Evolutionary conservation across 106 monocot species (phyloP), one percentile per base, ranked within the genome.

Genomic region (Narthecium ossifragum): DNA sequence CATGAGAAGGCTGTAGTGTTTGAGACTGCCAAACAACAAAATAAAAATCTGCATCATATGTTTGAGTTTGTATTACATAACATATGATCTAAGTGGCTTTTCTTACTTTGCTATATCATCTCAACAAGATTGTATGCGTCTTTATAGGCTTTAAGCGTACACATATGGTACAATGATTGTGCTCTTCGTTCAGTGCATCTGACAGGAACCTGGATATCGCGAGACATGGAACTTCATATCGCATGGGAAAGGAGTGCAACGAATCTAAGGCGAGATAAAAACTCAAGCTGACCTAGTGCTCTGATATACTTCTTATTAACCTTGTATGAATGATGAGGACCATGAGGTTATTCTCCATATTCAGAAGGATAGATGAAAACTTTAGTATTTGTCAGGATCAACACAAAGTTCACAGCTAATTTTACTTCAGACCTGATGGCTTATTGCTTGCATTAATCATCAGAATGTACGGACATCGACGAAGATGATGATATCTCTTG

Each of bases 101-200:
- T n/a, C n/a, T n/a, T n/a, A n/a, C n/a, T n/a, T n/a, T n/a, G n/a
- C n/a, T n/a, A n/a, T n/a, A n/a, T n/a, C n/a, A n/a, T n/a, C n/a
- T n/a, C n/a, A n/a, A n/a, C n/a, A 20, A 6, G 23, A 22, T 49
- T 49, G 9, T 9, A 22, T 21, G 49, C 49, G 23, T 49, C 9
- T n/a, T 22, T 15, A 2, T 29, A 2, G 15, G 4, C 54, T 55
- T 29, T 32, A 55, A 30, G 27, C 28, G 11, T 10, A 9, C 28
- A 29, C 1, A 30, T 29, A 29, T n/a, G 20, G 34, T 36, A 31
- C 18, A 15, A 1, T 34, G 17, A 8, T 34, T 27, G 4, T 25
- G 9, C 50, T 63, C 31, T 17, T 51, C 32, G 36, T 78, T 28
- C 74, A 85, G 81, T 61, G 77, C 76, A 34, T 77, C 81, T 62